Percentiles rank a stretch among this genome's conserved stretches.
phyloP scores from a whole-genome alignment of 2,329 filamentous ascomycete species.

The Colletotrichum sp. region DNA sequence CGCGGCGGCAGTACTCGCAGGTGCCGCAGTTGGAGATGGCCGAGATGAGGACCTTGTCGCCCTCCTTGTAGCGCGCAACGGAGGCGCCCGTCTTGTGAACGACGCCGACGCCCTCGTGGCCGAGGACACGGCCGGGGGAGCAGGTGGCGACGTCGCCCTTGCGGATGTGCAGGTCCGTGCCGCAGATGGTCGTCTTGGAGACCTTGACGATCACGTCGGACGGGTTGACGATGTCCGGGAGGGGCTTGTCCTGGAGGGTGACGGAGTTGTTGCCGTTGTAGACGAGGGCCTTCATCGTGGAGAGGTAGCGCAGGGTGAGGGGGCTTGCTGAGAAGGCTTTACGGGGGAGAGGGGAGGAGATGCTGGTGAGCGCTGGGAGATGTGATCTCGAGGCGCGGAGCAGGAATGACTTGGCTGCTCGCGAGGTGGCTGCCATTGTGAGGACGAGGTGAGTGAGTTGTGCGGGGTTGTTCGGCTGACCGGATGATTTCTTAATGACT shows the following conservation, averaged over 20 bases:
- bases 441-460: not conserved
- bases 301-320: not conserved
- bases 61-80: conserved; percentile 36
- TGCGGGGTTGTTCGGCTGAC: not conserved
- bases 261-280: conserved; percentile 40
- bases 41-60: conserved; percentile 43
- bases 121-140: conserved; percentile 28
- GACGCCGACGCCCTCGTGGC: conserved; percentile 47
- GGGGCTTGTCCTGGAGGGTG: conserved; percentile 33
- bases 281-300: conserved; percentile 52
- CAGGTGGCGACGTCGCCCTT: conserved; percentile 27
- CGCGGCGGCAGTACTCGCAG: conserved; percentile 55
- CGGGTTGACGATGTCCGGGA: conserved; percentile 32
- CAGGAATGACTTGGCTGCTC: not conserved
- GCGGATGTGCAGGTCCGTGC: conserved; percentile 39
- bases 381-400: not conserved
- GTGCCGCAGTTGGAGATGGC: conserved; percentile 47
- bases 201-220: conserved; percentile 41
- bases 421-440: not conserved
- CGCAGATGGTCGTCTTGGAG: conserved; percentile 38
- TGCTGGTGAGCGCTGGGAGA: not conserved
- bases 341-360: not conserved
- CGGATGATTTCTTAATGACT: not conserved
- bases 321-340: not conserved
- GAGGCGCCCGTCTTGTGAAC: conserved; percentile 37